These are phyloP conservation scores for Chytriomyces sp. DNA, from an alignment of 192 early-diverging fungal genomes.

Conservation along the genomic window DNA sequence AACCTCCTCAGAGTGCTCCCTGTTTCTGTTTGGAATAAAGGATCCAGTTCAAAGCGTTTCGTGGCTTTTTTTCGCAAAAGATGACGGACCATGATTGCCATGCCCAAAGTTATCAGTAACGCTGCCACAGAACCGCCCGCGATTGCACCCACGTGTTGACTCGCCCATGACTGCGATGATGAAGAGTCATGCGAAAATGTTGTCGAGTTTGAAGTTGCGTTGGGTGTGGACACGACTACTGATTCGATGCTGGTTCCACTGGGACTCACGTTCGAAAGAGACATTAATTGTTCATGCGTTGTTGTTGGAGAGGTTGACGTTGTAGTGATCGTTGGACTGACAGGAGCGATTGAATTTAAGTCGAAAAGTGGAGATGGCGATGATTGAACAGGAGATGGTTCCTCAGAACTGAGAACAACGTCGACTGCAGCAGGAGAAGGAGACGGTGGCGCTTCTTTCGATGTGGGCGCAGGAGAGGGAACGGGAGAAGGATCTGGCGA, in stretches of 20 bases:
- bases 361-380: neutral
- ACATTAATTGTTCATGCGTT: neutral
- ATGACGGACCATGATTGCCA: too few species aligned
- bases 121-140: neutral
- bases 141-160: neutral
- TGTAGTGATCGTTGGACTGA: neutral
- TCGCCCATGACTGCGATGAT: neutral
- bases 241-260: too few species aligned
- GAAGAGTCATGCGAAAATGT: neutral
- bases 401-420: neutral
- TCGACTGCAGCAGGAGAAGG: neutral
- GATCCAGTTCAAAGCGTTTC: too few species aligned
- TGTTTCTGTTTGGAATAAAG: too few species aligned
- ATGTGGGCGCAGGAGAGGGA: neutral
- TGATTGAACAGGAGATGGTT: neutral
- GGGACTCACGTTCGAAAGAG: neutral
- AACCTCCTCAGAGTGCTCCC: too few species aligned
- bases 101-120: too few species aligned
- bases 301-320: neutral
- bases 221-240: too few species aligned
- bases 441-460: neutral
- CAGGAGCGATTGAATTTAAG: neutral
- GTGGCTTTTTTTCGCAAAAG: too few species aligned
- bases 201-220: too few species aligned
- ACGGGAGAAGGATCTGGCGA: neutral